Percentiles rank a stretch among this genome's conserved stretches.
These are phyloP conservation scores for Solanum habrochaites DNA, from an alignment of 257 asterid species.

Conservation along the genomic window DNA sequence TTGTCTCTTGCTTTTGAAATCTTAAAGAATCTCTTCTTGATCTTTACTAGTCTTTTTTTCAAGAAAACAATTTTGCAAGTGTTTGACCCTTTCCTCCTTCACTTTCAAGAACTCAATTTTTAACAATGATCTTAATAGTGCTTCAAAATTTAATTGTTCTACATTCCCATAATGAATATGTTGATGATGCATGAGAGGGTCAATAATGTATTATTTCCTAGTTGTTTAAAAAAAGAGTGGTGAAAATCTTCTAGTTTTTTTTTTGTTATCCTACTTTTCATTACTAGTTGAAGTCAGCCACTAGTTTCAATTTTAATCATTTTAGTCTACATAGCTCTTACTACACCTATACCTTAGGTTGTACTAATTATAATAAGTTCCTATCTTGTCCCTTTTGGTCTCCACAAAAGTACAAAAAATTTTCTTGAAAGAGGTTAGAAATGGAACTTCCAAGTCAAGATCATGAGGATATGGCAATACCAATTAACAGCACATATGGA, in stretches of 20 bases:
- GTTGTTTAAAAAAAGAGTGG: slow-evolving; percentile 29
- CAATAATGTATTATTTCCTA: slow-evolving; percentile 5
- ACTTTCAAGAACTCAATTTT: neutral
- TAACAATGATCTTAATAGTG: neutral
- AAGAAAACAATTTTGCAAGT: slow-evolving; percentile 7
- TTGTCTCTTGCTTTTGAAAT: neutral
- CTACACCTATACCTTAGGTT: neutral
- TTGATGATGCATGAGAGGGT: neutral
- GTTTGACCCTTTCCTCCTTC: slow-evolving; percentile 4
- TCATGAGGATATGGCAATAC: slow-evolving; percentile 60
- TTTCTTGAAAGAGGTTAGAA: neutral
- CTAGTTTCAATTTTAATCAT: slow-evolving; percentile 16
- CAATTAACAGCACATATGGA: slow-evolving; percentile 55
- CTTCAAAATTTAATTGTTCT: neutral
- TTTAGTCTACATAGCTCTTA: neutral
- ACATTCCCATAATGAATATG: neutral
- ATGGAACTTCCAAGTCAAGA: slow-evolving; percentile 26
- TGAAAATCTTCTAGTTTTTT: neutral
- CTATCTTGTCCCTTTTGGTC: slow-evolving; percentile 37
- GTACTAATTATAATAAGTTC: slow-evolving; percentile 14
- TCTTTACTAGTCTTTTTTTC: neutral
- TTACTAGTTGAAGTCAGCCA: neutral
- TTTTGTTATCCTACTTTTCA: too few species aligned
- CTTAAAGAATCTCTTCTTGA: neutral
- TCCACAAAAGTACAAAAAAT: slow-evolving; percentile 29